Evolutionary conservation across 176 grass and related monocot genomes (phyloP).

Genomic region (Hsuehochloa calcarea): DNA sequence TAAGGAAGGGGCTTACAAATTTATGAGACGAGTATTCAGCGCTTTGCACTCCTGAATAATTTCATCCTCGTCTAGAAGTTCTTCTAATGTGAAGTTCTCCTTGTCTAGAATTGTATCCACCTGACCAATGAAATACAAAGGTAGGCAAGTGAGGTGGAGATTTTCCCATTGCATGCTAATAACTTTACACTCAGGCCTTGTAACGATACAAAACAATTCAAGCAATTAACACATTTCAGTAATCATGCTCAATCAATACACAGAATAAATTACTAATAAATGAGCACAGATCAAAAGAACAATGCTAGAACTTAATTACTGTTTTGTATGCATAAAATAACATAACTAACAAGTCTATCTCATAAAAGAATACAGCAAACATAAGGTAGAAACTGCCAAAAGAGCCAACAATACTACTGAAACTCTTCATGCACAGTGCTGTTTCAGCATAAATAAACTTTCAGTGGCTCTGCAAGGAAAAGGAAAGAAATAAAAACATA

Average conservation of each 20-base stretch:
- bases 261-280: background rate
- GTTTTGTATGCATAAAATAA: background rate
- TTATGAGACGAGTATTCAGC: conserved; percentile 82
- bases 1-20: conserved; percentile 53
- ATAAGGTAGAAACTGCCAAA: background rate
- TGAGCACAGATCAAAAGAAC: background rate
- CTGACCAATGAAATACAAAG: conserved; percentile 40
- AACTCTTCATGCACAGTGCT: background rate
- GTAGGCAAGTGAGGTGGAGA: background rate
- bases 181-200: background rate
- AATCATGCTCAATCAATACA: background rate
- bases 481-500: background rate
- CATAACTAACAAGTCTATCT: background rate
- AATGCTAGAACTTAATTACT: background rate
- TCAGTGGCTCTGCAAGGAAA: background rate
- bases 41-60: conserved; percentile 98
- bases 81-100: conserved; percentile 84
- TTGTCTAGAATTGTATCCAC: conserved; percentile 92
- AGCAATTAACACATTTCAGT: background rate
- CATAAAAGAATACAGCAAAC: background rate
- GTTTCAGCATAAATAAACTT: background rate
- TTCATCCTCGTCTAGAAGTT: conserved; percentile 93
- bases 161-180: background rate
- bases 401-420: background rate
- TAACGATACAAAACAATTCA: background rate